Base-by-base conservation (phyloP, 441 rosid species). In the Jatropha podagrica region DNA sequence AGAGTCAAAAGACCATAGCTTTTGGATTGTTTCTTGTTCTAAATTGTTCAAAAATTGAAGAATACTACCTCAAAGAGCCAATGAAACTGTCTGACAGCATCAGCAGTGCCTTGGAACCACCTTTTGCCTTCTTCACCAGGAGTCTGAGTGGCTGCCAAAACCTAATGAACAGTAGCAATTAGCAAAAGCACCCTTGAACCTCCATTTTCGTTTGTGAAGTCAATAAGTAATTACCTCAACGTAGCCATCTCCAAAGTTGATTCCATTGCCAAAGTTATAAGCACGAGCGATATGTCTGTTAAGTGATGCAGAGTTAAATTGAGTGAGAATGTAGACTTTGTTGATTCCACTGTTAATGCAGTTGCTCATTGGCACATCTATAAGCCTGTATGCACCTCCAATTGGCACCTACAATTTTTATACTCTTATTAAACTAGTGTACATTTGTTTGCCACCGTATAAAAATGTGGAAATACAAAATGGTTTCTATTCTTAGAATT, bases 361-460 rank as follows among this genome's bases (percentile, higher is more conserved):
- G 82, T 95, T 95, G 86, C 99, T 93, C 99, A 95, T 95, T 4
- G 99, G 98, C 82, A 95, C 98, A 81, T 93, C 98, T 68, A 95
- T 93, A 80, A 93, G 86, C 85, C 99, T 88, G 81, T 93, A 95
- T 23, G 98, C 90, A 49, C 99, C 98, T 51, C 96, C 98, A 18
- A 93, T 91, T 3, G 97, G 96, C n/a, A 92, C 98, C 98, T 93
- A 59, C 12, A 59, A 52, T 61, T 15, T 59, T 59, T 4, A 59
- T 15, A 5, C 20, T 54, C 20, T n/a, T 17, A 4, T 54, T 7
- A 54, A 54, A 5, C 58, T 17, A 17, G 7, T 15, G n/a, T 54
- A 2, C 18, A 7, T 54, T 17, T 17, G 20, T 54, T 7, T 15
- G 58, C 20, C 18, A 54, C 18, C 4, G 11, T 46, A 46, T 46